Evolutionary conservation across 2,329 filamentous ascomycete species (phyloP).

Genomic region (Xylariales sp.): DNA sequence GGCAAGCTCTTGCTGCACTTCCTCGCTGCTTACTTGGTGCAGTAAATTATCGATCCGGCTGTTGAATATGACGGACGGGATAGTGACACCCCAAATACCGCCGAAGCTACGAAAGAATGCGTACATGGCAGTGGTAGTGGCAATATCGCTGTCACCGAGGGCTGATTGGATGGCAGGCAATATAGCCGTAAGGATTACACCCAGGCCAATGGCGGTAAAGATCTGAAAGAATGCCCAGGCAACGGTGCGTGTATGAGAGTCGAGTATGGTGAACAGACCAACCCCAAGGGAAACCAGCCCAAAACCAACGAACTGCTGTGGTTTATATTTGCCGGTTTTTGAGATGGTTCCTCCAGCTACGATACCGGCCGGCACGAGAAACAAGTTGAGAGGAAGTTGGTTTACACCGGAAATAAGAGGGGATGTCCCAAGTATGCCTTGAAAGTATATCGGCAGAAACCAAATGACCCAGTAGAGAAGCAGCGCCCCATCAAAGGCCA

Average conservation of each 20-base stretch:
- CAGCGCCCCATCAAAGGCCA: conserved; percentile 5
- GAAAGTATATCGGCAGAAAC: conserved; percentile 26
- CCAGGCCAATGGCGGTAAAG: conserved; percentile 54
- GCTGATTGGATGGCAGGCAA: too few species aligned
- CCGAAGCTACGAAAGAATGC: conserved; percentile 52
- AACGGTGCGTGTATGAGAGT: conserved; percentile 44
- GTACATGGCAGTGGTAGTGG: conserved; percentile 53
- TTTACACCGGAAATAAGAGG: conserved; percentile 5
- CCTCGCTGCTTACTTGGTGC: too few species aligned
- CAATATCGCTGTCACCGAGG: conserved; percentile 50
- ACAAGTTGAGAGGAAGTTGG: conserved; percentile 16
- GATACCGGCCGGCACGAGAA: background rate
- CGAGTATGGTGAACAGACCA: conserved; percentile 53
- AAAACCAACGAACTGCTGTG: conserved; percentile 48
- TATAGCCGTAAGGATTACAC: conserved; percentile 27
- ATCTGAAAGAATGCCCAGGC: conserved; percentile 55
- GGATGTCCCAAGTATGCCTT: background rate
- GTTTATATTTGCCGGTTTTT: conserved; percentile 59
- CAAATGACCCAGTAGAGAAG: conserved; percentile 3
- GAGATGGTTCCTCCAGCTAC: conserved; percentile 45
- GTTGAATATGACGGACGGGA: conserved; percentile 8
- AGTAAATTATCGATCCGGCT: too few species aligned
- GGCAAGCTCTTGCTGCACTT: too few species aligned
- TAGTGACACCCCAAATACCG: conserved; percentile 22
- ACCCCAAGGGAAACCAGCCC: conserved; percentile 50